phyloP scores from a whole-genome alignment of 371 early-diverging fungal species.

The Chytridiales sp. region DNA sequence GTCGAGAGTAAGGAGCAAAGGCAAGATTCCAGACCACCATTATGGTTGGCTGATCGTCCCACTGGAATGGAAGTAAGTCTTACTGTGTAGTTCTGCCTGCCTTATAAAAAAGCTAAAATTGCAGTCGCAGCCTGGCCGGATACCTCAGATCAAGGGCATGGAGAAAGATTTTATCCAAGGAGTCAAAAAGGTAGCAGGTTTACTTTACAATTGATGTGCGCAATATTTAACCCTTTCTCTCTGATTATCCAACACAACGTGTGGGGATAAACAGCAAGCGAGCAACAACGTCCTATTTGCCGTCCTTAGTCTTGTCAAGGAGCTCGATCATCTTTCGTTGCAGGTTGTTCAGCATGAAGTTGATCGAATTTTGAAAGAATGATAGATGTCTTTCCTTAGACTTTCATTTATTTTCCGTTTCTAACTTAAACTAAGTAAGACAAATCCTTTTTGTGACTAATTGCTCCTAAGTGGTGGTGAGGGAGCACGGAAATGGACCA shows the following conservation, averaged over 20 bases:
- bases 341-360: constrained; percentile 31
- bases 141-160: neutral
- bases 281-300: constrained; percentile 35
- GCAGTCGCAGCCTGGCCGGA: constrained; percentile 2
- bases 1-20: no score
- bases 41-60: no score
- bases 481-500: no score
- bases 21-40: no score
- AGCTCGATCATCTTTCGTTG: constrained; percentile 29
- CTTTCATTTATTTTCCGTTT: no score
- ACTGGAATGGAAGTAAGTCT: no score
- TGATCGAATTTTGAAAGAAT: neutral
- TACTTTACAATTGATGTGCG: neutral
- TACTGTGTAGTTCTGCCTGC: no score
- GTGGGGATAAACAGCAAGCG: no score
- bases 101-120: constrained; percentile 14
- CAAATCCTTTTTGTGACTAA: no score
- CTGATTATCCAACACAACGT: constrained; percentile 3
- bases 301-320: constrained; percentile 34
- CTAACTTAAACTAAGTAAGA: no score
- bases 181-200: neutral
- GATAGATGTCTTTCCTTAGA: no score
- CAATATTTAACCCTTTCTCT: neutral
- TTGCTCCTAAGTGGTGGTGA: no score
- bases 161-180: constrained; percentile 1